phyloP scores from a whole-genome alignment of 345 rosid species.

The Sapria himalayana region DNA sequence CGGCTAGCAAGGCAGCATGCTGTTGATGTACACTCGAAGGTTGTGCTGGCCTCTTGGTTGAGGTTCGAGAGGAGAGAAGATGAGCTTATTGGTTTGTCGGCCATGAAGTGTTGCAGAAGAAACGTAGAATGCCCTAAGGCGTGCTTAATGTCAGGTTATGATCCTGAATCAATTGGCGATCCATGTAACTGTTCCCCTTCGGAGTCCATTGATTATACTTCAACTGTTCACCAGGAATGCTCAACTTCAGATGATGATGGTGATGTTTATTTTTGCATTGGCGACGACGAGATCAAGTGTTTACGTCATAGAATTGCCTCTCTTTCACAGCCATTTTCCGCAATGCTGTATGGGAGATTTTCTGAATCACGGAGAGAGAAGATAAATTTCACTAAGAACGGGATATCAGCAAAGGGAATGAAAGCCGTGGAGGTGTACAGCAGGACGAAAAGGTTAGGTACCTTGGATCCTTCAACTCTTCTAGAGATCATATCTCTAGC shows the following conservation, averaged over 20 bases:
- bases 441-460: conserved; percentile 32
- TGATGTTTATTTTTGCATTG: conserved; percentile 60
- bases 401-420: conserved; percentile 48
- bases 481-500: conserved; percentile 71
- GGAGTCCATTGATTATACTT: conserved; percentile 14
- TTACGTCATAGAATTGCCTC: conserved; percentile 44
- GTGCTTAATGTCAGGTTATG: conserved; percentile 46
- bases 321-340: conserved; percentile 46
- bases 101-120: conserved; percentile 75
- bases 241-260: conserved; percentile 48
- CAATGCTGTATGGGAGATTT: conserved; percentile 68
- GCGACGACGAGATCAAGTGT: conserved; percentile 62
- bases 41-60: conserved; percentile 78
- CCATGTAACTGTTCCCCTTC: conserved; percentile 37
- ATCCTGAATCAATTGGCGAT: conserved; percentile 47
- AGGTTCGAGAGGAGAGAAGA: conserved; percentile 89
- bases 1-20: conserved; percentile 59
- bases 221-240: conserved; percentile 25
- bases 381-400: conserved; percentile 50
- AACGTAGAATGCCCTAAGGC: conserved; percentile 77
- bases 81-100: conserved; percentile 45
- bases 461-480: conserved; percentile 26
- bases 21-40: conserved; percentile 52
- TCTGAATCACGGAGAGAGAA: conserved; percentile 42
- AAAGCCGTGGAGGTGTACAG: conserved; percentile 53